Base-by-base conservation (phyloP, 2,329 filamentous ascomycete genomes). In the Dothistroma septosporum region DNA sequence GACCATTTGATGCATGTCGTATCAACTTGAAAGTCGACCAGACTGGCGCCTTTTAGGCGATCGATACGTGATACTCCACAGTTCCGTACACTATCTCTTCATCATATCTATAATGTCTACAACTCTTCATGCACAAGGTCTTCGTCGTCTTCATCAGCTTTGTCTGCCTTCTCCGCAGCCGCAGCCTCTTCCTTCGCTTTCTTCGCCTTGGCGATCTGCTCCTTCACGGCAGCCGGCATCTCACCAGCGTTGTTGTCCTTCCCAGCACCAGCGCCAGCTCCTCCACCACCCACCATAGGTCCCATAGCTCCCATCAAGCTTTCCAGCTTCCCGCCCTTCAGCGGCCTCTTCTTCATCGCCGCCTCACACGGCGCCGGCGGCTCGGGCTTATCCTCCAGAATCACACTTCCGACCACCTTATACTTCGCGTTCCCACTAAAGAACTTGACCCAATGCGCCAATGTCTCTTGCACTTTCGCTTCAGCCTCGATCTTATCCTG, bases 381-480 rank as follows among this genome's bases (percentile, higher is more conserved):
- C 11, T 56, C 62, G 8, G 61, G 66, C 16, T 50, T 66, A 28
- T 63, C 67, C 53, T 66, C 66, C 41, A 59, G 54, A 19, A 67
- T 59, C 32, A 72, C 67, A 19, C 49, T 59, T 5, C 70, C 70
- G 5, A 69, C 69, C 14, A 58, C 58, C 57, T 57, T 56, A 35
- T 72, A 72, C 63, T 71, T 72, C 11, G 49, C 63, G 52, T 67
- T 68, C 5, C 55, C 53, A 32, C 22, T 49, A 37, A 72, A 72
- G 47, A 72, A 71, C 72, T 82, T 78, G 59, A 97, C 79, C 35
- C 85, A 84, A 35, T 86, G 83, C 61, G 83, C 75, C 4, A 90
- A 86, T 73, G 84, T 83, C 66, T 82, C 77, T 74, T 78, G 78
- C 11, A 92, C 92, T 53, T 81, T 78, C 54, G 80, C 79, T 53